Percentiles rank a stretch among this genome's conserved stretches.
Evolutionary conservation across 495 filamentous ascomycete species (phyloP).

Genomic region (Aspergillus baeticus): DNA sequence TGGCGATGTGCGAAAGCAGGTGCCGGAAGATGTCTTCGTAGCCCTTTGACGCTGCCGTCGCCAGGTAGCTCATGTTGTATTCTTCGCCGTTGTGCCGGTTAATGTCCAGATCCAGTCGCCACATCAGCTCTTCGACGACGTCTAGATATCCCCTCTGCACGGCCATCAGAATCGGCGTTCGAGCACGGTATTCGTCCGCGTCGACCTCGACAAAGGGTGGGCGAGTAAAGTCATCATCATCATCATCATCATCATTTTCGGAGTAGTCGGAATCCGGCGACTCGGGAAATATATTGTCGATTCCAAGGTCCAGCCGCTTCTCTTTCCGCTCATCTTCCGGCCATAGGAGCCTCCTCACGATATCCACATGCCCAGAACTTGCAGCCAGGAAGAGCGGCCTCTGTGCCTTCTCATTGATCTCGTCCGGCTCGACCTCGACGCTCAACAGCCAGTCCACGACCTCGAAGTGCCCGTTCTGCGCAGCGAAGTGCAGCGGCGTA

Average conservation of each 20-base stretch:
- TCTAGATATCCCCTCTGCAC: not conserved
- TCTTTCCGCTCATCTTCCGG: not conserved
- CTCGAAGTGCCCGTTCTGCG: not conserved
- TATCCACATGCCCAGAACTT: not conserved
- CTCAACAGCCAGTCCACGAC: not conserved
- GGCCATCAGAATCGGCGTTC: not conserved
- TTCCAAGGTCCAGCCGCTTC: not conserved
- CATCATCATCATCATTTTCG: too few relatives aligned
- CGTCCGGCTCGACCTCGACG: not conserved
- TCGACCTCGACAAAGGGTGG: not conserved
- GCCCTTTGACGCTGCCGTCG: not conserved
- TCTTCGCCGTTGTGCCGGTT: not conserved
- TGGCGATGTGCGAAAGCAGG: not conserved
- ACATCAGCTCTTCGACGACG: not conserved
- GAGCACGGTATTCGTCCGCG: not conserved
- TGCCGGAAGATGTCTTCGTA: not conserved
- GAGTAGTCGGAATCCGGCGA: too few relatives aligned
- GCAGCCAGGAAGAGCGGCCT: conserved; percentile 1
- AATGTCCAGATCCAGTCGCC: not conserved
- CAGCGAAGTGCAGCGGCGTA: not conserved
- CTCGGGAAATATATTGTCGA: too few relatives aligned
- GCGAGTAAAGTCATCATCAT: too few relatives aligned
- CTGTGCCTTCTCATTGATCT: not conserved
- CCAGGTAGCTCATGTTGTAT: not conserved
- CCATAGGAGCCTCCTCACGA: not conserved